Evolutionary conservation across 345 rosid species (phyloP), one percentile per base, ranked within the genome.

Genomic region (Rhodamnia rubescens): DNA sequence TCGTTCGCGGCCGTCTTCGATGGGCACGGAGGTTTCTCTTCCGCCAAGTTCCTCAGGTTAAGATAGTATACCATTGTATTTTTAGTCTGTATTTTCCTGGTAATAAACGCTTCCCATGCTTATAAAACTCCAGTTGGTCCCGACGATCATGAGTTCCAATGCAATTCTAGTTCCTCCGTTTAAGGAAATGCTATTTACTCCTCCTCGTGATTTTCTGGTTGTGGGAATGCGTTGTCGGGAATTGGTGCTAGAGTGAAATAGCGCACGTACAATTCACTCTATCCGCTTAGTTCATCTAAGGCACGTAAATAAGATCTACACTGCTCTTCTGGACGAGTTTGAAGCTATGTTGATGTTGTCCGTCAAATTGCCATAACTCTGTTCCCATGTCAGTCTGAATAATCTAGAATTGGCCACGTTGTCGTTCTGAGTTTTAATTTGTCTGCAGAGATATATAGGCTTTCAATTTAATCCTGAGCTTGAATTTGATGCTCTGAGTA

Each of bases 1-100:
- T 93, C 97, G 11, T 97, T 93, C 78, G 98, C 99, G 5, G 98
- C 98, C 1, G 94, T 97, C 74, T 92, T 94, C 82, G 99, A 96
- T 81, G 98, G 99, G 58, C 99, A 97, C 55, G 99, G 94, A 54
- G 98, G 99, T 44, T 88, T 90, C 81, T 87, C 97, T 86, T 90
- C 97, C 47, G 98, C 92, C 86, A 89, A 90, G 53, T 97, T 95
- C 91, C 96, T 95, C 83, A 94, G 96, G 99, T 93, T 15, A 36
- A 20, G 78, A 32, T 64, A 18, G 10, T 22, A 52, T 10, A 14
- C 58, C 26, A 1, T 1, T 18, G 5, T 16, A 0, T 15, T 84
- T 59, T 32, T 29, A 21, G 32, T n/a, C 56, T 29, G 49, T 64
- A 26, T 0, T 58, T 74, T 51, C 78, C 44, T 16, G 5, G 11